Conservation (phyloP, 257 asterid species). For the Scutellaria galericulata region DNA sequence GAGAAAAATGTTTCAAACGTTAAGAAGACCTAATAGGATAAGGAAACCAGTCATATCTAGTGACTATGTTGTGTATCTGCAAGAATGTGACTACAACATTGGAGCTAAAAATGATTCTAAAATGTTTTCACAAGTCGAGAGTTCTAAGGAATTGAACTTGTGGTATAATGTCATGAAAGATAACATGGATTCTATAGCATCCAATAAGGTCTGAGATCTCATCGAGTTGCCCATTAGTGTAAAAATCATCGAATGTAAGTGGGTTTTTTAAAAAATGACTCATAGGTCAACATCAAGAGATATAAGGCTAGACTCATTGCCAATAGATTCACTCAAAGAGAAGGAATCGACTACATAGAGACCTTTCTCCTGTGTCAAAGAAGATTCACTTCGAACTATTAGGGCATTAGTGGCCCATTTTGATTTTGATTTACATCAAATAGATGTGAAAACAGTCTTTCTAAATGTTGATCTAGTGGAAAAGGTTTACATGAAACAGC, state of each 20-base stretch:
- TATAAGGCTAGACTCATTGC: neutral
- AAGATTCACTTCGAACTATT: neutral
- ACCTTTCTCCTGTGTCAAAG: neutral
- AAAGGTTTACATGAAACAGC: neutral
- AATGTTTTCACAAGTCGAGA: neutral
- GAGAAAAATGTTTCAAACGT: neutral
- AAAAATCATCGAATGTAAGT: neutral
- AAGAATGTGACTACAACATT: slow-evolving; percentile 10
- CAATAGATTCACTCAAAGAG: neutral
- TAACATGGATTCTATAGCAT: slow-evolving; percentile 7
- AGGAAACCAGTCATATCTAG: slow-evolving; percentile 1
- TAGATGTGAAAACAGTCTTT: neutral
- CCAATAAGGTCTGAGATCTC: neutral
- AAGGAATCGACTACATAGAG: neutral
- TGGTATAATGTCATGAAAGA: slow-evolving; percentile 13
- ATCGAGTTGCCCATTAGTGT: slow-evolving; percentile 2
- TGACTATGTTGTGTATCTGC: slow-evolving; percentile 13
- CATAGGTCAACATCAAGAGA: neutral
- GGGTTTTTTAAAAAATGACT: slow-evolving; percentile 1
- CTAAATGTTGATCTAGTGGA: neutral
- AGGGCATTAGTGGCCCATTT: neutral
- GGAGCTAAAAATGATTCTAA: slow-evolving; percentile 22
- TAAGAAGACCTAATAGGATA: slow-evolving; percentile 18
- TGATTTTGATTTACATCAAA: neutral
- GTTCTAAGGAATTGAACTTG: neutral